phyloP scores from a whole-genome alignment of 2,329 filamentous ascomycete genomes.

The Graphium sp. region DNA sequence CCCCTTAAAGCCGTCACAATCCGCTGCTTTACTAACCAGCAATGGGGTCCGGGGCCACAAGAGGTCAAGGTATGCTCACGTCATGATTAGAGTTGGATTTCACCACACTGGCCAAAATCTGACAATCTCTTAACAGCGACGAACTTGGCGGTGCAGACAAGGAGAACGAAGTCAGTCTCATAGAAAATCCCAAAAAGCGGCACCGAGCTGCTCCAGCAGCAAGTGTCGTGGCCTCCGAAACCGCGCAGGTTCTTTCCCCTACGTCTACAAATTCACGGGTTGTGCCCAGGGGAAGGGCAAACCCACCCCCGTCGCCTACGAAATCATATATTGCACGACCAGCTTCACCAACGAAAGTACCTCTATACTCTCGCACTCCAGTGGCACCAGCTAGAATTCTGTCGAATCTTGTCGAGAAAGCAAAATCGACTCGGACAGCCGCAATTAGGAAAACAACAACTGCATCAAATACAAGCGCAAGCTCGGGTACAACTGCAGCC shows the following conservation, averaged over 20 bases:
- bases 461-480: slow-evolving; percentile 24
- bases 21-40: slow-evolving; percentile 7
- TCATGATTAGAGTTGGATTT: slow-evolving; percentile 6
- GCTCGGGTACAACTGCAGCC: slow-evolving; percentile 11
- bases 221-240: slow-evolving; percentile 20
- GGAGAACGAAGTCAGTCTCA: slow-evolving; percentile 48
- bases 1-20: slow-evolving; percentile 17
- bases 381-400: slow-evolving; percentile 42
- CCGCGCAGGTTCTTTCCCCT: slow-evolving; percentile 57
- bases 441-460: slow-evolving; percentile 26
- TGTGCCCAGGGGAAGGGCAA: slow-evolving; percentile 20
- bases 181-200: slow-evolving; percentile 56
- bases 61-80: slow-evolving; percentile 28
- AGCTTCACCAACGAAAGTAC: slow-evolving; percentile 37
- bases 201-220: slow-evolving; percentile 26
- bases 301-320: slow-evolving; percentile 1
- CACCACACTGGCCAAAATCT: slow-evolving; percentile 9
- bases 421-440: slow-evolving; percentile 35
- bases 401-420: slow-evolving; percentile 42
- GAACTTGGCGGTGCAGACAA: slow-evolving; percentile 53
- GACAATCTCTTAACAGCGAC: slow-evolving; percentile 34
- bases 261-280: slow-evolving; percentile 67
- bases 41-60: slow-evolving; percentile 20
- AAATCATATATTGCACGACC: slow-evolving; percentile 12
- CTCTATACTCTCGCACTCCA: slow-evolving; percentile 29